phyloP scores from a whole-genome alignment of 306 rosid species.

The Trifolium dubium region DNA sequence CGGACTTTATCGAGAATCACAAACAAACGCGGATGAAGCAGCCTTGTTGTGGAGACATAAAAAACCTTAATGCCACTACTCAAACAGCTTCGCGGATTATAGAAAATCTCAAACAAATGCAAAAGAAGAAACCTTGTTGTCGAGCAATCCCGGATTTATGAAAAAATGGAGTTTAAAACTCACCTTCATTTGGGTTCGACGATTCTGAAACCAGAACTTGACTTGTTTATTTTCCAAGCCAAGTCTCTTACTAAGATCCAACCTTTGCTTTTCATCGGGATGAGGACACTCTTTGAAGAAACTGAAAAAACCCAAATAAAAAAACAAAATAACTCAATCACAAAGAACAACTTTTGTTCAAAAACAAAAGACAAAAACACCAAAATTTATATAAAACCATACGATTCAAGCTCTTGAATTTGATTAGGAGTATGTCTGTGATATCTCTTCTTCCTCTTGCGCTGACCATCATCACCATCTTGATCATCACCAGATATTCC shows the following conservation, averaged over 20 bases:
- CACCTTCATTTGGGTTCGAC: conserved; percentile 98
- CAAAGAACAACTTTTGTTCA: background rate
- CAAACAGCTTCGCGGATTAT: background rate
- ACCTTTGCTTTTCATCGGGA: conserved; percentile 96
- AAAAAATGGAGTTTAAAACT: background rate
- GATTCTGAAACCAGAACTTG: conserved; percentile 97
- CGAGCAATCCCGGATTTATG: background rate
- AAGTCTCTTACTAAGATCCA: conserved; percentile 81
- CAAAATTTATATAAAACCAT: conserved; percentile 38
- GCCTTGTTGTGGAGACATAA: background rate
- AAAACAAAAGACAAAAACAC: background rate
- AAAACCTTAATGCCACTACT: background rate
- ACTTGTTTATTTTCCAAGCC: conserved; percentile 88
- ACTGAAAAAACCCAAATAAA: conserved; percentile 47
- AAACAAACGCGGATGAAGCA: background rate
- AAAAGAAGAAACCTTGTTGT: background rate
- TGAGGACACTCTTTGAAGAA: conserved; percentile 96
- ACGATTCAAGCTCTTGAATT: conserved; percentile 93
- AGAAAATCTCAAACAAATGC: background rate
- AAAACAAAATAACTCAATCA: conserved; percentile 21
- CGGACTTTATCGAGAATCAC: background rate
- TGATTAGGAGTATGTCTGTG: conserved; percentile 92
- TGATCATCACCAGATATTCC: conserved; percentile 87
- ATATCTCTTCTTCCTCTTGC: conserved; percentile 77
- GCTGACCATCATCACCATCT: conserved; percentile 70